phyloP scores from a whole-genome alignment of 2,329 filamentous ascomycete genomes.

The Aspergillus hiratsukae region DNA sequence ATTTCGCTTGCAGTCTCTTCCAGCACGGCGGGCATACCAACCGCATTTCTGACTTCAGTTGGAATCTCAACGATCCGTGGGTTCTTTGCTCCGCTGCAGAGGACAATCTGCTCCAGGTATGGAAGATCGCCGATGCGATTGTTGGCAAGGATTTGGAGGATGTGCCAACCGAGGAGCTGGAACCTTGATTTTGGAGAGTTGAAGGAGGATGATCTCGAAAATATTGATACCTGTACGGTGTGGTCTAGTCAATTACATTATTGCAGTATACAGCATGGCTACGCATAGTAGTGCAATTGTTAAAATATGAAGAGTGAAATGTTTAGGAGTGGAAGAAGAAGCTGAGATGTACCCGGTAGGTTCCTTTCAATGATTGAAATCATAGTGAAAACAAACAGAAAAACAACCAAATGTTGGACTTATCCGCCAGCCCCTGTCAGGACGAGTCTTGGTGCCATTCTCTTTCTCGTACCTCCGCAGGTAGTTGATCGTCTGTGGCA shows the following conservation, averaged over 20 bases:
- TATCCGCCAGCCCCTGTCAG: too few relatives aligned
- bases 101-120: conserved; percentile 94
- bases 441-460: too few relatives aligned
- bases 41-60: conserved; percentile 92
- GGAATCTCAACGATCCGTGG: conserved; percentile 97
- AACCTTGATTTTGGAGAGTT: conserved; percentile 39
- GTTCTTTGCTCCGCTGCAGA: conserved; percentile 92
- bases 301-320: background rate
- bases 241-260: conserved; percentile 1
- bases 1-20: conserved; percentile 61
- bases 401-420: background rate
- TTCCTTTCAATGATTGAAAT: background rate
- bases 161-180: conserved; percentile 71
- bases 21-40: conserved; percentile 99
- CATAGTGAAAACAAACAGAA: background rate
- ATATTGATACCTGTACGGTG: conserved; percentile 12
- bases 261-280: conserved; percentile 29
- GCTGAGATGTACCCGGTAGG: background rate
- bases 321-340: background rate
- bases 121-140: conserved; percentile 79
- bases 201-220: conserved; percentile 43
- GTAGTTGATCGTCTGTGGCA: too few relatives aligned
- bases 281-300: background rate
- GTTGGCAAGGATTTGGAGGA: conserved; percentile 73
- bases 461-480: too few relatives aligned